Evolutionary conservation across 1,139 yeast genomes (phyloP).

Genomic region (Sugiyamaella xylanicola): DNA sequence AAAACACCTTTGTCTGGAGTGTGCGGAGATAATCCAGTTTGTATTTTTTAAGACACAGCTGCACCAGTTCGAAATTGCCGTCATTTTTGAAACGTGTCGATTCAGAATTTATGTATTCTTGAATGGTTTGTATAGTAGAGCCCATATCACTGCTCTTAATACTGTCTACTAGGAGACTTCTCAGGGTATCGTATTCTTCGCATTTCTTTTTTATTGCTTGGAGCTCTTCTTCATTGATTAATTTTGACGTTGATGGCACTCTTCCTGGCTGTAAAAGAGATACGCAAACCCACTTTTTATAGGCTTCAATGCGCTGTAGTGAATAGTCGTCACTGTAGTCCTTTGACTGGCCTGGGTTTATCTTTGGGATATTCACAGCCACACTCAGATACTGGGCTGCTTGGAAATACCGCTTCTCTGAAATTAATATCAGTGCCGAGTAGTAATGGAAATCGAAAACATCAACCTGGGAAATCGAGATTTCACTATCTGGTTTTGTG

Average conservation of each 20-base stretch:
- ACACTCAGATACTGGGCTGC: slow-evolving; percentile 34
- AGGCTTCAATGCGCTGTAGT: slow-evolving; percentile 2
- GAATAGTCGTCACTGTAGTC: not conserved
- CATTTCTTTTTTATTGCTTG: slow-evolving; percentile 2
- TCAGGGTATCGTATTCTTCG: not conserved
- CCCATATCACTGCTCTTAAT: not conserved
- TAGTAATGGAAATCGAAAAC: slow-evolving; percentile 32
- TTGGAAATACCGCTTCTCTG: slow-evolving; percentile 26
- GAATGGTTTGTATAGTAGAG: not conserved
- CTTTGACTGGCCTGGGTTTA: not conserved
- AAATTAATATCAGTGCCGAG: slow-evolving; percentile 31
- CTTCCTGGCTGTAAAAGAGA: not conserved
- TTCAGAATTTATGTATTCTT: not conserved
- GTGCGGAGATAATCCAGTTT: slow-evolving; percentile 6
- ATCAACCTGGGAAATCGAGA: slow-evolving; percentile 11
- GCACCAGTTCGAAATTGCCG: slow-evolving; percentile 10
- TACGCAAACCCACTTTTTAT: slow-evolving; percentile 15
- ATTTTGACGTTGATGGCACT: not conserved
- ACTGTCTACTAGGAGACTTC: not conserved
- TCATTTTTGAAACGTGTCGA: not conserved
- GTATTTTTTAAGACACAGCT: not conserved
- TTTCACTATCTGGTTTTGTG: slow-evolving; percentile 6
- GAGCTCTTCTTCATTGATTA: slow-evolving; percentile 1
- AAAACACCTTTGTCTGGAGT: slow-evolving; percentile 6
- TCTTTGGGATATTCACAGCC: slow-evolving; percentile 26